phyloP scores from a whole-genome alignment of 257 asterid species.

The Mitragyna speciosa region DNA sequence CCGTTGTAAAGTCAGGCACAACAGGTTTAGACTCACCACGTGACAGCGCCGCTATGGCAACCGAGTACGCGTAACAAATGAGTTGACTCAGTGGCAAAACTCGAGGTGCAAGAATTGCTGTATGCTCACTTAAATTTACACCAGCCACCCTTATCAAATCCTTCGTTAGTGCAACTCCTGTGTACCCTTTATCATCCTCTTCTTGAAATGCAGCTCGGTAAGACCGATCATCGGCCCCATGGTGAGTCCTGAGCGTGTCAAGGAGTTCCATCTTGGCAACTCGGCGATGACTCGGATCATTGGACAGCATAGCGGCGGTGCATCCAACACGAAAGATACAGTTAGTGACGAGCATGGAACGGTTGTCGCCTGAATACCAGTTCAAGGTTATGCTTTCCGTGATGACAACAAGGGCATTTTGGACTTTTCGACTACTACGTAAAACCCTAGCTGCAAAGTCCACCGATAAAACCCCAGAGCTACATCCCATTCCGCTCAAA shows the following conservation, averaged over 20 bases:
- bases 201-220: slow-evolving; percentile 58
- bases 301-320: slow-evolving; percentile 53
- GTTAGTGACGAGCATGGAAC: slow-evolving; percentile 68
- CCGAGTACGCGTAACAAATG: slow-evolving; percentile 32
- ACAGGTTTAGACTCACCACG: slow-evolving; percentile 22
- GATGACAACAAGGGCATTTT: slow-evolving; percentile 55
- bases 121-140: slow-evolving; percentile 39
- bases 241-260: slow-evolving; percentile 57
- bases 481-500: slow-evolving; percentile 75
- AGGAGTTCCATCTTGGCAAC: slow-evolving; percentile 54
- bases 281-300: slow-evolving; percentile 36
- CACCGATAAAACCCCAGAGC: slow-evolving; percentile 54
- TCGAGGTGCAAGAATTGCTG: slow-evolving; percentile 48
- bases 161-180: slow-evolving; percentile 54
- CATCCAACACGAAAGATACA: slow-evolving; percentile 70
- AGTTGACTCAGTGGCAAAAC: slow-evolving; percentile 60
- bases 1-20: slow-evolving; percentile 54
- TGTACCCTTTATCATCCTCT: slow-evolving; percentile 58
- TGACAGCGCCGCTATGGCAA: neutral
- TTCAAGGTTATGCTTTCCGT: slow-evolving; percentile 56
- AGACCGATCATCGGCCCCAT: slow-evolving; percentile 56
- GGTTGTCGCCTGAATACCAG: slow-evolving; percentile 61
- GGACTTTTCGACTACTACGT: slow-evolving; percentile 36
- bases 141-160: slow-evolving; percentile 59
- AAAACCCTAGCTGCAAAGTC: slow-evolving; percentile 65